Base-by-base conservation (phyloP, 176 grass and related monocot genomes). In the Rhynchospora tenuis region DNA sequence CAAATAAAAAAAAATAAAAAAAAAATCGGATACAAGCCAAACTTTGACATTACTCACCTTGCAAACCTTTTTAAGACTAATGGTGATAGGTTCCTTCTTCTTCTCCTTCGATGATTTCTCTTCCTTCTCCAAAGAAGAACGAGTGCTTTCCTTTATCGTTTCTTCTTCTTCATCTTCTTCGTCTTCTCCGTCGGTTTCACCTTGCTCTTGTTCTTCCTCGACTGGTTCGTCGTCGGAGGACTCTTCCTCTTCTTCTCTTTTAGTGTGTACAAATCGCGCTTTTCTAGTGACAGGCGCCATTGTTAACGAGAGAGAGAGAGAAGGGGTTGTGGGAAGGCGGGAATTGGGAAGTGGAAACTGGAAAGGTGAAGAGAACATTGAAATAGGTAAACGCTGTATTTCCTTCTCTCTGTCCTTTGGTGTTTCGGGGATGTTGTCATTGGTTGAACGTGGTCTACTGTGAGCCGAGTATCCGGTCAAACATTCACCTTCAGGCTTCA, bases 41-140 rank as follows among this genome's bases (percentile, higher is more conserved):
- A 54, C 19, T 75, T 75, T 15, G 72, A 7, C 52, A 54, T 15
- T 54, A 6, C 44, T 43, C 85, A 93, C 89, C 91, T 97, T 97
- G 84, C 94, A 97, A 8, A 97, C 94, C 88, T 92, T 97, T 83
- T 92, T 91, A 46, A 97, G 94, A 33, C 88, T 94, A 73, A 97
- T 92, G 76, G 88, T 94, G 78, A 97, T 94, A n/a, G 87, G 59
- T 16, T 61, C 86, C 76, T 90, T 92, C 75, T 83, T 92, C 74
- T 83, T 86, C 56, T 80, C 78, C 52, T 60, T 90, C 27, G 9
- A 33, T 22, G 78, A 17, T 38, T 65, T 70, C 17, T 83, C 31
- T 47, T 83, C 70, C 24, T 19, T 31, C 38, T 87, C 28, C 9
- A 15, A 61, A 59, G 54, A 80, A 15, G 44, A 50, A 46, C 38